Evolutionary conservation across 169 alveolate genomes (phyloP).

Genomic region (Plasmodium vinckei): DNA sequence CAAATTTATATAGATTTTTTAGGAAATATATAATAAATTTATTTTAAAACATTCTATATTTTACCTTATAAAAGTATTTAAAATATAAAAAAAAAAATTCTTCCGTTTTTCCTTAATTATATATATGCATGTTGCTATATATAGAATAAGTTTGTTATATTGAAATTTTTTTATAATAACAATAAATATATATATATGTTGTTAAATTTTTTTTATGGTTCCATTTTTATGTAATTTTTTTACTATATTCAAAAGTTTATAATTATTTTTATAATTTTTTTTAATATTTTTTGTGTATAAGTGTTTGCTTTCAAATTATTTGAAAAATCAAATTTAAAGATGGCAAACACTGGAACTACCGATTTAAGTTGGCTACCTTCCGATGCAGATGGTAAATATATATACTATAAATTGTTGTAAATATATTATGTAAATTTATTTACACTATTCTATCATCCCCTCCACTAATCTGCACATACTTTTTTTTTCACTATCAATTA

Average conservation of each 20-base stretch:
- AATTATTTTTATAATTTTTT: constrained; percentile 5
- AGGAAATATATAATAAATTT: neutral
- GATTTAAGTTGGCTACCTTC: constrained; percentile 88
- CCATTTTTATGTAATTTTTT: constrained; percentile 1
- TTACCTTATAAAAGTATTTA: constrained; percentile 1
- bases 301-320: neutral
- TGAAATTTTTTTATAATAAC: neutral
- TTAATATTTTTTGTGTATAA: neutral
- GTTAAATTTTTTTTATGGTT: neutral
- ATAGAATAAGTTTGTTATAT: neutral
- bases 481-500: neutral
- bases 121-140: neutral
- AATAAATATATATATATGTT: neutral
- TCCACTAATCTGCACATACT: neutral
- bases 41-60: neutral
- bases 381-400: constrained; percentile 84
- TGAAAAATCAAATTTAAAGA: constrained; percentile 18
- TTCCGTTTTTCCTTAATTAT: neutral
- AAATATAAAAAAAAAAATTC: neutral
- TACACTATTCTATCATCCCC: neutral
- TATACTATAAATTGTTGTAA: too few species aligned
- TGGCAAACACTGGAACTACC: constrained; percentile 73
- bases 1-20: neutral
- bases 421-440: too few species aligned
- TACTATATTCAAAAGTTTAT: neutral